Evolutionary conservation across 305 asterid species (phyloP).

Genomic region (Rubia tinctorum): DNA sequence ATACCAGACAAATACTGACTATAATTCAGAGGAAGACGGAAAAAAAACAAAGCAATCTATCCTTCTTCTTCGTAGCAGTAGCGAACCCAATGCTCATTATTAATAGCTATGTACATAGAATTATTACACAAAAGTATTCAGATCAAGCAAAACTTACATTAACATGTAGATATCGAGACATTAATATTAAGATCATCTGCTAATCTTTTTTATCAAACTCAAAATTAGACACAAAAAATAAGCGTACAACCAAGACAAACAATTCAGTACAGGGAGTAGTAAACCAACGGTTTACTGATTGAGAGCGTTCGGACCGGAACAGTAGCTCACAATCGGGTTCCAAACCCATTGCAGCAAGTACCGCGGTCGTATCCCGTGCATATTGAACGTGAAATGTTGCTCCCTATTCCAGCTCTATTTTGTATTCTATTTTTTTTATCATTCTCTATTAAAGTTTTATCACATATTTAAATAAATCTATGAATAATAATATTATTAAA

Average conservation of each 20-base stretch:
- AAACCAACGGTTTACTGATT: slow-evolving; percentile 42
- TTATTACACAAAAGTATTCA: slow-evolving; percentile 17
- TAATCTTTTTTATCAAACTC: slow-evolving; percentile 9
- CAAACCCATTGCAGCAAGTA: slow-evolving; percentile 63
- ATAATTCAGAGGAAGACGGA: neutral
- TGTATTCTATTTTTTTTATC: too few species aligned
- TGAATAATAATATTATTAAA: too few species aligned
- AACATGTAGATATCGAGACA: neutral
- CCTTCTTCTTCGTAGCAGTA: neutral
- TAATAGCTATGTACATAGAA: slow-evolving; percentile 2
- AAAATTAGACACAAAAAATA: slow-evolving; percentile 2
- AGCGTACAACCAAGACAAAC: neutral
- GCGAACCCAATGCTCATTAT: neutral
- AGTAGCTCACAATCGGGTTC: slow-evolving; percentile 43
- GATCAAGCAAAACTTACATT: slow-evolving; percentile 14
- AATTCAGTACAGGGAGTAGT: neutral
- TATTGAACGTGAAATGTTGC: slow-evolving; percentile 49
- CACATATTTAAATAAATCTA: too few species aligned
- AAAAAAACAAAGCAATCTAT: neutral
- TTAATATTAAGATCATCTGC: neutral
- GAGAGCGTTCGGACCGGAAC: slow-evolving; percentile 61
- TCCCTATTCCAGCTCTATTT: too few species aligned
- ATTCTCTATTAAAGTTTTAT: too few species aligned
- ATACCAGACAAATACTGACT: slow-evolving; percentile 1
- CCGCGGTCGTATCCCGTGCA: slow-evolving; percentile 54